These are phyloP conservation scores for Xylariaceae sp. DNA, from an alignment of 2,329 filamentous ascomycete species.

Conservation along the genomic window DNA sequence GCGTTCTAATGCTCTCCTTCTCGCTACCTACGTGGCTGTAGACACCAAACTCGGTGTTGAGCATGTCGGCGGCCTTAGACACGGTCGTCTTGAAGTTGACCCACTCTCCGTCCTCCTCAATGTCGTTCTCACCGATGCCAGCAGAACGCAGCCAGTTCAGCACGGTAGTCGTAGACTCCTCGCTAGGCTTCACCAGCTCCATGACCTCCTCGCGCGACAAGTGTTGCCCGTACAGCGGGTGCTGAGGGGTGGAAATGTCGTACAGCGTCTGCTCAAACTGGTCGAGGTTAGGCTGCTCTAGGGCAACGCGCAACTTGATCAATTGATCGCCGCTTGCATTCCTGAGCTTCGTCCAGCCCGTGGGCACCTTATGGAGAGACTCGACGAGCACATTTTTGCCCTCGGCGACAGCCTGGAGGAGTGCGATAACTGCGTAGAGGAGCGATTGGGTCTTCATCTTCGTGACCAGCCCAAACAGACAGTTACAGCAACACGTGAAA, in stretches of 20 bases:
- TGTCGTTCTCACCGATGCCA: constrained; percentile 58
- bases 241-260: constrained; percentile 65
- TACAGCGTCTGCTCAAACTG: constrained; percentile 64
- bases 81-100: constrained; percentile 62
- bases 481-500: no score
- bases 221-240: constrained; percentile 65
- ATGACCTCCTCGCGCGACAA: constrained; percentile 64
- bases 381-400: constrained; percentile 43
- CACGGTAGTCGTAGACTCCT: constrained; percentile 54
- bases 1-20: constrained; percentile 54
- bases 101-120: constrained; percentile 54
- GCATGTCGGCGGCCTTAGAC: constrained; percentile 52
- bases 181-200: constrained; percentile 37
- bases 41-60: constrained; percentile 62
- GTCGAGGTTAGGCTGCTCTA: constrained; percentile 53
- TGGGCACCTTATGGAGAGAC: constrained; percentile 43
- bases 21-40: constrained; percentile 55
- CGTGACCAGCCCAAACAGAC: neutral
- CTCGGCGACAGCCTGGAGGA: constrained; percentile 29
- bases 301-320: constrained; percentile 55
- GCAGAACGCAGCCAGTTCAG: constrained; percentile 60
- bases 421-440: constrained; percentile 29
- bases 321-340: constrained; percentile 45
- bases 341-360: constrained; percentile 46
- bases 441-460: constrained; percentile 32